Conservation (phyloP, 192 early-diverging fungal genomes). For the Coemansia sp. region DNA sequence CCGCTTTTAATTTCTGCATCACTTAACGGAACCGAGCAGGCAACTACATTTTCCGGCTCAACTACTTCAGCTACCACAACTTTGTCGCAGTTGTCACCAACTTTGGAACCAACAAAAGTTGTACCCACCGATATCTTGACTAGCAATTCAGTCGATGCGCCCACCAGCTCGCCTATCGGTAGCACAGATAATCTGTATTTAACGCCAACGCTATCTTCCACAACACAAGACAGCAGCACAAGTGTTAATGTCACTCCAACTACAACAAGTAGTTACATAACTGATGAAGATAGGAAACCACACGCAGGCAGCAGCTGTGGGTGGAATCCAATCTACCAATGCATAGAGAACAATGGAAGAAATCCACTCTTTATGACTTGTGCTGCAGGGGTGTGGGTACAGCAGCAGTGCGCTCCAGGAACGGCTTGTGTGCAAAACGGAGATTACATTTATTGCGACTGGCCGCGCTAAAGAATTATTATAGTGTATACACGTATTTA, state of each 20-base stretch:
- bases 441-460: slow-evolving; percentile 38
- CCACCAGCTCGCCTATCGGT: too few relatives aligned
- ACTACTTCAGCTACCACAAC: not conserved
- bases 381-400: slow-evolving; percentile 29
- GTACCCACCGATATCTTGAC: too few relatives aligned
- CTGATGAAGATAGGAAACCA: slow-evolving; percentile 1
- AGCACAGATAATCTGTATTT: too few relatives aligned
- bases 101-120: too few relatives aligned
- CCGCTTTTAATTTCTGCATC: not conserved
- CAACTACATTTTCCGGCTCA: not conserved
- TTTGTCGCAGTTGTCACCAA: not conserved
- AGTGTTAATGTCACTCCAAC: not conserved
- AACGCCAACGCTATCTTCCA: not conserved
- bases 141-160: too few relatives aligned
- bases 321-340: slow-evolving; percentile 15
- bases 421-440: slow-evolving; percentile 39
- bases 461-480: slow-evolving; percentile 15
- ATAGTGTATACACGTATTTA: not conserved
- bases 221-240: not conserved
- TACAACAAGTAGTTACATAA: not conserved
- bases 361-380: slow-evolving; percentile 22
- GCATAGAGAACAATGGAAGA: slow-evolving; percentile 22
- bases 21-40: not conserved
- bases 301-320: slow-evolving; percentile 20
- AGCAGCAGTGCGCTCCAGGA: slow-evolving; percentile 34